A percentile compares a stretch with the other conserved stretches of the same genome.
Conservation (phyloP, 192 early-diverging fungal species). For the Chytriomyces sp. region DNA sequence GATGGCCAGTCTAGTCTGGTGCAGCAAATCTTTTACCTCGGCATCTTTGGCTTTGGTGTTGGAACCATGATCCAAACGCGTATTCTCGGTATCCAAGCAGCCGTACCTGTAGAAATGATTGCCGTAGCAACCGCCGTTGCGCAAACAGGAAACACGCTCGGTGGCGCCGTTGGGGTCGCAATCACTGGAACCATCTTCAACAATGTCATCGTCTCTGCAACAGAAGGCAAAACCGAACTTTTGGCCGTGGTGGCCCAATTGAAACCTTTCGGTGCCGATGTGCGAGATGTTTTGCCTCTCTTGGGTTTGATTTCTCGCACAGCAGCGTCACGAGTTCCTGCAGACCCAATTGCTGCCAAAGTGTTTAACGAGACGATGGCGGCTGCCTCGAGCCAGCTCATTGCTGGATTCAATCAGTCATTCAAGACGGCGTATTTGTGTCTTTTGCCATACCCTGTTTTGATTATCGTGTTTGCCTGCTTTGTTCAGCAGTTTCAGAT, state of each 20-base stretch:
- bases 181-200: constrained; percentile 72
- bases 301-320: neutral
- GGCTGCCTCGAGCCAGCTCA: constrained; percentile 10
- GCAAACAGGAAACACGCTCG: constrained; percentile 69
- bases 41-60: constrained; percentile 76
- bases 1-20: constrained; percentile 54
- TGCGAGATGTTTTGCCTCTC: constrained; percentile 4
- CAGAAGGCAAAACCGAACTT: constrained; percentile 26
- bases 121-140: constrained; percentile 74
- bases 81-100: constrained; percentile 74
- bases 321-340: neutral
- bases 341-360: neutral
- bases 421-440: constrained; percentile 33
- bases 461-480: constrained; percentile 43
- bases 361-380: constrained; percentile 17
- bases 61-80: constrained; percentile 77
- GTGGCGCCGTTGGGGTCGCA: constrained; percentile 68
- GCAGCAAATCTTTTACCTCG: constrained; percentile 64
- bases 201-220: constrained; percentile 52
- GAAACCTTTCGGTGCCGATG: neutral
- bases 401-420: constrained; percentile 36
- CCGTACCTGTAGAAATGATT: constrained; percentile 67
- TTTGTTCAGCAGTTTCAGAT: constrained; percentile 47
- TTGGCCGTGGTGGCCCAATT: neutral
- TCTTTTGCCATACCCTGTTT: constrained; percentile 40